Conservation (phyloP, 78 protist species). For the Dictyostelium intermedium region DNA sequence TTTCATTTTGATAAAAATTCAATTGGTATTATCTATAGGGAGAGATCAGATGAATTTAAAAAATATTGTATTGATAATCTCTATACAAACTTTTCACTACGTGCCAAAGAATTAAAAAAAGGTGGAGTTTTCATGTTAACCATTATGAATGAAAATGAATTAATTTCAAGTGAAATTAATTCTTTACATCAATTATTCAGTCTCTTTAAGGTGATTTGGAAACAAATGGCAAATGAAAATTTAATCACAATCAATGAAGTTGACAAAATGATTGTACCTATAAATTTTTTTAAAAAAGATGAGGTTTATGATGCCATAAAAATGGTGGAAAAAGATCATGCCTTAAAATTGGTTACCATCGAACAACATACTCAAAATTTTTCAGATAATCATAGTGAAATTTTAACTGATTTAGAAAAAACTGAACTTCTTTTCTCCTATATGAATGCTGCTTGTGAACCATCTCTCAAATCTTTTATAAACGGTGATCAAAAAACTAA, state of each 20-base stretch:
- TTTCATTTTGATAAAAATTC: not conserved
- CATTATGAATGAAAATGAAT: not conserved
- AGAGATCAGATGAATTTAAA: not conserved
- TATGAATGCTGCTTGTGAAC: not conserved
- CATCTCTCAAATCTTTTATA: not conserved
- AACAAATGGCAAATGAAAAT: not conserved
- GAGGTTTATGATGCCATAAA: not conserved
- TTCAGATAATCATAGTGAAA: not conserved
- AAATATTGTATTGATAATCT: not conserved
- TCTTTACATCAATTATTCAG: not conserved
- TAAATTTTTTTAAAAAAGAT: not conserved
- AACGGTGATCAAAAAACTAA: not conserved
- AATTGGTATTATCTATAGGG: not conserved
- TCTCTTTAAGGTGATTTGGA: not conserved
- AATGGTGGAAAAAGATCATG: not conserved
- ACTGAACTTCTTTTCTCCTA: not conserved
- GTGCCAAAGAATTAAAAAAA: not conserved
- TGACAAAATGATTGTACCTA: not conserved
- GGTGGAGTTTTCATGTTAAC: not conserved
- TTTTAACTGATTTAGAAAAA: not conserved
- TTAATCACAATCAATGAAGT: not conserved
- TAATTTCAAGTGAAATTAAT: not conserved
- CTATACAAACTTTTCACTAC: not conserved
- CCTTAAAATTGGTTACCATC: not conserved
- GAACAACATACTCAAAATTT: not conserved